Evolutionary conservation across 202 grass and related monocot species (phyloP), one percentile per base, ranked within the genome.

Genomic region (Panicum hallii): DNA sequence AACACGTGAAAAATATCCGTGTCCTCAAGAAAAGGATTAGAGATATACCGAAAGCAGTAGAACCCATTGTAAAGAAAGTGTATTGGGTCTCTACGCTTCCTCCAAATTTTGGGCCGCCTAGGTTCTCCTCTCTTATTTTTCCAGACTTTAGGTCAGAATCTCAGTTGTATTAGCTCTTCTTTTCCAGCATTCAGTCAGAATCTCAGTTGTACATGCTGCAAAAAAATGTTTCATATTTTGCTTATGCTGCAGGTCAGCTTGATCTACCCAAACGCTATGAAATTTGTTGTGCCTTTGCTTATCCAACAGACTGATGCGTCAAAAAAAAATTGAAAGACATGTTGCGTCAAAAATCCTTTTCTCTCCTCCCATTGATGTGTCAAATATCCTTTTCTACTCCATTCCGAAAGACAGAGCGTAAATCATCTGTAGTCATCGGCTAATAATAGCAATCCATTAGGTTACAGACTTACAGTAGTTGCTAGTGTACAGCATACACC

Each of bases 181-280:
- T 28, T 77, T 20, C 34, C 47, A 57, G 41, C 30, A 5, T 42
- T 84, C 40, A 36, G 54, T 56, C 32, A 44, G 47, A 60, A 58
- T 28, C 4, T 79, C 60, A 76, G 15, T 17, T 77, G 63, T 81
- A 42, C 62, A 70, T 36, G 36, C 36, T 38, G 36, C 36, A 38
- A 2, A 38, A 46, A 45, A 49, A 67, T 57, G 66, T 63, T 28
- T 81, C 83, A 83, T 80, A 67, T 60, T 67, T 68, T 88, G 40
- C 60, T 84, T 90, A 30, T 88, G 11, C 74, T 87, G 83, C 83
- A 99, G 97, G 74, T 99, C 93, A 82, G 97, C 97, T 77, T 38
- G 3, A 38, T 38, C 36, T 38, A 10, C 50, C 48, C 48, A 43
- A 48, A 63, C 36, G 19, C 53, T 44, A 45, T 71, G 70, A 83